Evolutionary conservation across 371 early-diverging fungal genomes (phyloP).

Genomic region (Smittium mucronatum): DNA sequence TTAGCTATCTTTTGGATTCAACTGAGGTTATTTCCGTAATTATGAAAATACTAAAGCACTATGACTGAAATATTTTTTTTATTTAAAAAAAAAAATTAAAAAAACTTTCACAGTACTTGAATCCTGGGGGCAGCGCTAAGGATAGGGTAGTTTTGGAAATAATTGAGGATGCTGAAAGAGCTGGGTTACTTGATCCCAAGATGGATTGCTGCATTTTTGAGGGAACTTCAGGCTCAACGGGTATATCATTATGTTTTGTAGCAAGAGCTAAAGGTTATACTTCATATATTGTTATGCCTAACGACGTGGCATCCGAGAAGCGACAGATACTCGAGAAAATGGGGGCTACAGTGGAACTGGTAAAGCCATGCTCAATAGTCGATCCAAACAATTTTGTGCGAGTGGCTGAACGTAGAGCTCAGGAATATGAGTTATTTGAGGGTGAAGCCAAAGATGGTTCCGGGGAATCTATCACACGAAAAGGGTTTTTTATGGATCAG

Average conservation of each 20-base stretch:
- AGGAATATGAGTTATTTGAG: slow-evolving; percentile 32
- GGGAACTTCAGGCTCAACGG: slow-evolving; percentile 84
- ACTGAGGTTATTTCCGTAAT: no score
- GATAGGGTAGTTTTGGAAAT: slow-evolving; percentile 85
- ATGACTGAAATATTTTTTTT: no score
- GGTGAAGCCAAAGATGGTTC: neutral
- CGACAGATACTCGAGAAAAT: slow-evolving; percentile 64
- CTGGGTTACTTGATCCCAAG: slow-evolving; percentile 44
- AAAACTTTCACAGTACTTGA: slow-evolving; percentile 67
- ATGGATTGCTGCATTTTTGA: slow-evolving; percentile 53
- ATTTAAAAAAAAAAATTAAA: no score
- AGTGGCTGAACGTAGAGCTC: slow-evolving; percentile 62
- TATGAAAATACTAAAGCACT: no score
- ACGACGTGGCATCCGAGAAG: slow-evolving; percentile 85
- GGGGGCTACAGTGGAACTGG: slow-evolving; percentile 83
- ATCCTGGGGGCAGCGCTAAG: slow-evolving; percentile 87
- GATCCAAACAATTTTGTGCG: slow-evolving; percentile 86
- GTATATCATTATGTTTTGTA: slow-evolving; percentile 72
- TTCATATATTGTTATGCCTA: slow-evolving; percentile 92
- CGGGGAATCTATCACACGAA: slow-evolving; percentile 9
- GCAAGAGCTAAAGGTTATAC: slow-evolving; percentile 74
- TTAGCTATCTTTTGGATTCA: no score
- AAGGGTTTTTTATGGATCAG: slow-evolving; percentile 78
- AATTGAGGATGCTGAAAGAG: slow-evolving; percentile 60
- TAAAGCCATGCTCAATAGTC: slow-evolving; percentile 83